Conservation (phyloP, 1,139 yeast genomes). For the Suhomyces maxii region DNA sequence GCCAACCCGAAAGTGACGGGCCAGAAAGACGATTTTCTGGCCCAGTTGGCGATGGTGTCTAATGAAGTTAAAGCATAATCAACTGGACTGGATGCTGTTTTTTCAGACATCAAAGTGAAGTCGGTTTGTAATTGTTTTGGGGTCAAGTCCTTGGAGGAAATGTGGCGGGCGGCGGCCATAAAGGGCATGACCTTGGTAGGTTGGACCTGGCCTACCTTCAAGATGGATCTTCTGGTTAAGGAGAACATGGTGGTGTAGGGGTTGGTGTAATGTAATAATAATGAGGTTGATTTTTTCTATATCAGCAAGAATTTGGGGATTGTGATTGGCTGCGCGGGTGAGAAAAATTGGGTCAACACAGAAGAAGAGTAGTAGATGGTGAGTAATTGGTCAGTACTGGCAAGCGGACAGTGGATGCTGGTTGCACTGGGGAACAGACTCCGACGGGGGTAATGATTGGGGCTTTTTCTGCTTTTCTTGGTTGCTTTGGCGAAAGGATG, state of each 20-base stretch:
- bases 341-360: neutral
- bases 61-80: constrained; percentile 86
- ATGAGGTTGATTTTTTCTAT: constrained; percentile 9
- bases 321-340: constrained; percentile 29
- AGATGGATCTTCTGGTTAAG: constrained; percentile 27
- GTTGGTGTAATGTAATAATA: constrained; percentile 5
- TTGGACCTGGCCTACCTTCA: constrained; percentile 19
- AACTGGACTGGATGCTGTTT: constrained; percentile 50
- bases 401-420: too few relatives aligned
- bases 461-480: too few relatives aligned
- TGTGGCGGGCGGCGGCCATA: constrained; percentile 23
- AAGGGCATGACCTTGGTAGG: constrained; percentile 16
- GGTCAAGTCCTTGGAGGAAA: constrained; percentile 46
- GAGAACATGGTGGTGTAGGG: constrained; percentile 22
- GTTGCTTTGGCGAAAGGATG: too few relatives aligned
- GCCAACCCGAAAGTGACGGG: constrained; percentile 92
- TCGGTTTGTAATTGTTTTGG: constrained; percentile 46
- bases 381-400: too few relatives aligned
- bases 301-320: constrained; percentile 32
- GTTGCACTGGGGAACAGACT: too few relatives aligned
- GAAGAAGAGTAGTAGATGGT: too few relatives aligned
- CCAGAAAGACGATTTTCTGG: constrained; percentile 90
- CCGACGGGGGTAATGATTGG: too few relatives aligned
- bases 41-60: constrained; percentile 88
- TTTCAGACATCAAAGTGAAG: constrained; percentile 48